Base-by-base conservation (phyloP, 1,284 basidiomycete genomes). In the Marasmius fiardii region DNA sequence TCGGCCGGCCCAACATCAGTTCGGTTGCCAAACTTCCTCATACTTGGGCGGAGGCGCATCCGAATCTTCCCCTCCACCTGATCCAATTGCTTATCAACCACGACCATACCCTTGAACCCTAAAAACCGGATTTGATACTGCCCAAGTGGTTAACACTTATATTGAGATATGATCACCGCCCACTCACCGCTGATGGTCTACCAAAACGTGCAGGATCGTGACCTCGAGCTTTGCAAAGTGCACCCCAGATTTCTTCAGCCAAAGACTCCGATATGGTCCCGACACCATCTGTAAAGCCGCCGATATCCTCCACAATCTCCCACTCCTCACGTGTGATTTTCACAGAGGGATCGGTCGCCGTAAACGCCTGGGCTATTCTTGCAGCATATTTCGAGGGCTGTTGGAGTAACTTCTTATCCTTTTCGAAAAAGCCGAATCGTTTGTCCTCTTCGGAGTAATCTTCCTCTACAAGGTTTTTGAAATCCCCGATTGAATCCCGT, bases 301-400 rank as follows among this genome's bases (percentile, higher is more conserved):
- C 72, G 5, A 90, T 68, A 64, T 90, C 87, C 0, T 68, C 66
- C 41, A 88, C 75, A 58, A 77, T 72, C 54, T 80, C 76, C 85
- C 87, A 88, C 61, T 90, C 75, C 43, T 74, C 61, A n/a, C 68
- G 68, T 2, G 58, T 58, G 44, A 92, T 81, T 16, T 68, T 67
- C 24, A 91, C 78, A 0, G 87, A 88, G 0, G 84, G 82, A 63
- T 89, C 83, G 2, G 91, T 93, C 1, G 86, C 85, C 0, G 88
- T 90, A 64, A 93, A 93, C 0, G 90, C 89, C 69, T 92, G 91
- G 6, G 88, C 87, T 61, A 93, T 74, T 31, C 91, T 79, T 14
- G 91, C 91, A 10, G 89, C 90, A 65, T 84, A 91, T 65, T 88
- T 88, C 1, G 90, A 89, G 5, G 90, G 90, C 34, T 74, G 76